Conservation (phyloP, 495 filamentous ascomycete species). For the Penicillium manginii region DNA sequence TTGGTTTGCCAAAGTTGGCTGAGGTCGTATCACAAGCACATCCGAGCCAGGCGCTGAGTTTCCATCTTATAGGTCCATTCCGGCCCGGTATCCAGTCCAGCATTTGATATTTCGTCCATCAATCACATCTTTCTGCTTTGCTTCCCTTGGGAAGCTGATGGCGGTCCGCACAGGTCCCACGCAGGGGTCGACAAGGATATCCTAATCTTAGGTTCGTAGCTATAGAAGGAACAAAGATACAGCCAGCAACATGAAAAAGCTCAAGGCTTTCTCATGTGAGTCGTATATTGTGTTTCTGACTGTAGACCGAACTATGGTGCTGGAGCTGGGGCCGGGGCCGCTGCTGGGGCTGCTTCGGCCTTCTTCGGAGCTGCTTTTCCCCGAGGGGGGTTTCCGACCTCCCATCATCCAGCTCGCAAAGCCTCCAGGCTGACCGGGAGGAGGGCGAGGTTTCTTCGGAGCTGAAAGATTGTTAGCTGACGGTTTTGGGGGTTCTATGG, state of each 20-base stretch:
- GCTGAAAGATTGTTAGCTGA: too few species aligned
- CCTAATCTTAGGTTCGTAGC: not conserved
- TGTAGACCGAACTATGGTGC: not conserved
- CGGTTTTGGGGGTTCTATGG: too few species aligned
- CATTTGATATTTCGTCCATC: not conserved
- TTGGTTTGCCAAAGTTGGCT: too few species aligned
- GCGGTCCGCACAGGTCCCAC: not conserved
- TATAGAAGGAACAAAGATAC: not conserved
- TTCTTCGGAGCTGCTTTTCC: conserved; percentile 31
- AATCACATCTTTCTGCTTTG: not conserved
- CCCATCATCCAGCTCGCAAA: conserved; percentile 51
- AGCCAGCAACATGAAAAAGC: not conserved
- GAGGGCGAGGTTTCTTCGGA: conserved; percentile 32
- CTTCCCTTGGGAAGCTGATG: conserved; percentile 1
- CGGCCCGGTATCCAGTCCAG: not conserved
- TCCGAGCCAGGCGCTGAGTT: too few species aligned
- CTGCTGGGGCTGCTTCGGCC: conserved; percentile 13
- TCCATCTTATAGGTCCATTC: not conserved
- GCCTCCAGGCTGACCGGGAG: conserved; percentile 29
- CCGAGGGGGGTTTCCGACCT: conserved; percentile 27
- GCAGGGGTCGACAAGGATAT: too few species aligned
- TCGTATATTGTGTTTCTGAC: not conserved
- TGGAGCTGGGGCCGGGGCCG: not conserved
- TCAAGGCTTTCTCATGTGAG: not conserved
- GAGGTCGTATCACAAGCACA: too few species aligned